These are phyloP conservation scores for Taiwanofungus camphoratus DNA, from an alignment of 1,284 basidiomycete species.

Conservation along the genomic window DNA sequence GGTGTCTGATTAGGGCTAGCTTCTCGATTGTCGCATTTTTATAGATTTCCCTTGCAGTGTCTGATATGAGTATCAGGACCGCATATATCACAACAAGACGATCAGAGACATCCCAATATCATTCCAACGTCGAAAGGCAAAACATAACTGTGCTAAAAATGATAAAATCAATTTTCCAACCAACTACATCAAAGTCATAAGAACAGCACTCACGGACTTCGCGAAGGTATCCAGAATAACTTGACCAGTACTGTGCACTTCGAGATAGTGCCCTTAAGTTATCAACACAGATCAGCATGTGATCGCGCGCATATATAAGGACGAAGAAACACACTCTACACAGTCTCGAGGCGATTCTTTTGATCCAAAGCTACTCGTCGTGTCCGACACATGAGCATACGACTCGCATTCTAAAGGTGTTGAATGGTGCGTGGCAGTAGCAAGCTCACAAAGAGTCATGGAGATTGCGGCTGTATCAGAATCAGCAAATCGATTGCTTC, in stretches of 20 bases:
- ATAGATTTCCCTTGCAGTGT: conserved; percentile 62
- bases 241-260: conserved; percentile 77
- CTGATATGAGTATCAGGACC: conserved; percentile 28
- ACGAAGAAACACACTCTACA: conserved; percentile 22
- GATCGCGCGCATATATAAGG: not conserved
- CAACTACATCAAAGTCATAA: conserved; percentile 6
- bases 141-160: conserved; percentile 59
- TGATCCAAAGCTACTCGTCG: conserved; percentile 2
- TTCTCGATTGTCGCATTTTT: conserved; percentile 59
- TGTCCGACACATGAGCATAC: conserved; percentile 23
- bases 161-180: not conserved
- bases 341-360: conserved; percentile 17
- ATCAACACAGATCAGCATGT: too few species aligned
- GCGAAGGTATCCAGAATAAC: conserved; percentile 74
- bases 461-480: conserved; percentile 54
- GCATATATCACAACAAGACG: not conserved
- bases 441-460: conserved; percentile 72
- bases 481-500: conserved; percentile 4
- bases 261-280: conserved; percentile 56
- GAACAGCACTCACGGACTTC: conserved; percentile 54
- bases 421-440: conserved; percentile 60
- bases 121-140: conserved; percentile 64
- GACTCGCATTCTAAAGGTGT: conserved; percentile 59
- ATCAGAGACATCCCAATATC: conserved; percentile 50
- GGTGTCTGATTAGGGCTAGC: conserved; percentile 40